Evolutionary conservation across 2,329 filamentous ascomycete species (phyloP), one percentile per base, ranked within the genome.

Genomic region (Dactylellina sp.): DNA sequence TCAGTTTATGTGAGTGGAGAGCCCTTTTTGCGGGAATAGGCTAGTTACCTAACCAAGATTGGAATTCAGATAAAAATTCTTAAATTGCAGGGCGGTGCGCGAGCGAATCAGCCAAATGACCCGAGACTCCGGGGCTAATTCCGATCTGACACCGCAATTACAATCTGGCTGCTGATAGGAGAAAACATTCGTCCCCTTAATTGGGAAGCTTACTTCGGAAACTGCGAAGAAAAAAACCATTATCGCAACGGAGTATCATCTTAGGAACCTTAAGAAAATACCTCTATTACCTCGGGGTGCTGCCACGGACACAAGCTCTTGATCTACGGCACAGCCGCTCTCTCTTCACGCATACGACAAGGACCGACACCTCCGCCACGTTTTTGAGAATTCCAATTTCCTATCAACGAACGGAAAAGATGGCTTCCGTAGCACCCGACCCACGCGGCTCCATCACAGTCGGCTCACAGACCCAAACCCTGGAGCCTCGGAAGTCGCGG

Each of bases 401-500:
- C 44, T 24, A 24, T 35, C 42, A 59, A 40, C 37, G 25, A 44
- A n/a, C n/a, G 46, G 47, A 39, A 50, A 52, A 63, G 11, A 71
- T 72, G 68, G 60, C 68, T 20, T 60, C 68, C 60, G 60, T 65
- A 24, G 53, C 22, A 44, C 20, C 68, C 60, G 68, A 72, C 39
- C 46, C 53, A 53, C 68, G 60, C 60, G 68, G 68, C 46, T 40
- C 32, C 52, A 52, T 20, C 57, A 59, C 68, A 18, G 60, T 59
- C 35, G 66, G 66, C 47, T 64, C 68, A 16, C 68, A 63, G 47
- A 71, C 66, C 0, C 66, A 71, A 59, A 71, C 66, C 59, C 59
- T 71, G 16, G 66, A 71, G 53, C 68, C 68, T 60, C 68, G 46
- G 60, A 72, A 72, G 68, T 64, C 68, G 53, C 68, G 68, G 42